Evolutionary conservation across 75 land plant genomes (phyloP).

Genomic region (Adiantum capillusveneris): DNA sequence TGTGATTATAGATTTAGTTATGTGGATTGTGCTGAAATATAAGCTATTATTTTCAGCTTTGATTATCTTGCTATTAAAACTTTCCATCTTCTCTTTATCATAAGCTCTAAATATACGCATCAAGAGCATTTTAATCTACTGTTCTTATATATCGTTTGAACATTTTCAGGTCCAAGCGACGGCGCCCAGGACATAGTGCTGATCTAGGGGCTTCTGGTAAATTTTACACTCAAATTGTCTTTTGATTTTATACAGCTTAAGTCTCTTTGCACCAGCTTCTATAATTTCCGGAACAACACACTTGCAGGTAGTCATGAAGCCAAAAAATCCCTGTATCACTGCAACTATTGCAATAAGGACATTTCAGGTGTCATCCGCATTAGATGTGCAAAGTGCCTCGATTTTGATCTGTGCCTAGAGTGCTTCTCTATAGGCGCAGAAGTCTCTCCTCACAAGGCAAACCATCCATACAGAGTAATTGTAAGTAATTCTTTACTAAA

Average conservation of each 20-base stretch:
- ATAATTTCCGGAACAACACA: neutral
- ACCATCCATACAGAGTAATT: constrained; percentile 87
- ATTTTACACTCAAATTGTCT: neutral
- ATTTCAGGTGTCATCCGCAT: constrained; percentile 85
- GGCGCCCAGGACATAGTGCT: neutral
- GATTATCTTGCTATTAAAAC: no score
- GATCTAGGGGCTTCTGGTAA: neutral
- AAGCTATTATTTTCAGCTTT: no score
- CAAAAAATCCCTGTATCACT: constrained; percentile 83
- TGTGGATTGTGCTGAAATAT: no score
- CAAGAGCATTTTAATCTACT: no score
- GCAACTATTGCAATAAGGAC: constrained; percentile 93
- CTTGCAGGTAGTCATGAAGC: constrained; percentile 56
- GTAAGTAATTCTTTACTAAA: constrained; percentile 34
- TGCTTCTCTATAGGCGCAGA: constrained; percentile 96
- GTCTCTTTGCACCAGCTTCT: neutral
- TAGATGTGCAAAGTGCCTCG: constrained; percentile 76
- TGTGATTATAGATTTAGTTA: no score
- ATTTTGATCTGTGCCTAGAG: constrained; percentile 94
- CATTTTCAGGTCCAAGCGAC: neutral
- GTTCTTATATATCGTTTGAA: no score
- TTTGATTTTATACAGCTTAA: neutral
- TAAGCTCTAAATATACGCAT: no score
- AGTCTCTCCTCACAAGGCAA: constrained; percentile 82
- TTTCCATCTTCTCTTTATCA: no score